Conservation (phyloP, 805 yeast species). For the Candida vartiovaarae region DNA sequence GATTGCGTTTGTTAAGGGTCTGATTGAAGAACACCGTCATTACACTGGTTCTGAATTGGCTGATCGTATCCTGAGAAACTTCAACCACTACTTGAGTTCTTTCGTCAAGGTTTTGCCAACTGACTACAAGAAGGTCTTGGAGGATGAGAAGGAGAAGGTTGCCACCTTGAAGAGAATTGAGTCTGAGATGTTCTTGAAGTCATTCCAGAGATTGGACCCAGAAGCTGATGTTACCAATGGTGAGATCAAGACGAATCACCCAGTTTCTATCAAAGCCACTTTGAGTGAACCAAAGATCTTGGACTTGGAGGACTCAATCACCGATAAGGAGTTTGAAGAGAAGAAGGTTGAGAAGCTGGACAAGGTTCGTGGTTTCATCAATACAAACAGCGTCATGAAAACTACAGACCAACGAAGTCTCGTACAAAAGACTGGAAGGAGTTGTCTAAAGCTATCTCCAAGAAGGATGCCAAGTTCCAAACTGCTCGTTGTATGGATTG, state of each 20-base stretch:
- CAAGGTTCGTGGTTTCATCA: constrained; percentile 86
- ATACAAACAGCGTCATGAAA: constrained; percentile 86
- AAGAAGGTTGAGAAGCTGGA: constrained; percentile 63
- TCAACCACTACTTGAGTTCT: constrained; percentile 80
- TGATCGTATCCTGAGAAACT: constrained; percentile 70
- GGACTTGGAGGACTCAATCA: constrained; percentile 85
- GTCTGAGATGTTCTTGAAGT: constrained; percentile 56
- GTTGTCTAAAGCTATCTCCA: constrained; percentile 69
- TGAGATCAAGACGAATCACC: constrained; percentile 46
- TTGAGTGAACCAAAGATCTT: constrained; percentile 71
- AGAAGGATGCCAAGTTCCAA: constrained; percentile 82
- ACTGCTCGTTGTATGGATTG: constrained; percentile 99
- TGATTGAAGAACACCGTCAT: constrained; percentile 92
- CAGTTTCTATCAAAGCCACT: constrained; percentile 27
- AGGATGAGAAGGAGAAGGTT: constrained; percentile 61
- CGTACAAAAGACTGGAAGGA: constrained; percentile 92
- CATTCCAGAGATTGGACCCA: constrained; percentile 68
- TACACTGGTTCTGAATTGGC: constrained; percentile 92
- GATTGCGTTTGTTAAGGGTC: constrained; percentile 87
- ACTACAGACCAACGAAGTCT: constrained; percentile 67
- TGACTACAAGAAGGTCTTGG: constrained; percentile 87
- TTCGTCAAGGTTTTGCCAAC: constrained; percentile 90
- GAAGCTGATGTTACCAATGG: constrained; percentile 86
- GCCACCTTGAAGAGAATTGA: constrained; percentile 52
- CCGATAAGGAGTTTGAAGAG: constrained; percentile 58